These are phyloP conservation scores for Aegilops tauschii DNA, from an alignment of 176 grass and related monocot genomes.

Conservation along the genomic window DNA sequence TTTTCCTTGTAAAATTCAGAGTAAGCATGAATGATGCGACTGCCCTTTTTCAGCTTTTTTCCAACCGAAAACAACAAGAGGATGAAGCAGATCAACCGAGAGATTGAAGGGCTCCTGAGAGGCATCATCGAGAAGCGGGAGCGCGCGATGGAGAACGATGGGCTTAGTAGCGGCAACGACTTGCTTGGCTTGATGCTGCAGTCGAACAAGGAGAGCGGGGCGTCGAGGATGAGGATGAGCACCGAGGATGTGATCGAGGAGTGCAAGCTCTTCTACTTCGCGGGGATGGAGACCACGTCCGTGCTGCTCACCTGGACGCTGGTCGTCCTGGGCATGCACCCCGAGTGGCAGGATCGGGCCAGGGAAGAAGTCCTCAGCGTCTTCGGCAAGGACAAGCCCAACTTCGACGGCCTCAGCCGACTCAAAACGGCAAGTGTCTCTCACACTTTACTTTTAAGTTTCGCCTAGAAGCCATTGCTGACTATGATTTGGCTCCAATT, in stretches of 20 bases:
- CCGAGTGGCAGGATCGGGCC: slow-evolving; percentile 60
- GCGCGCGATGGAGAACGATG: slow-evolving; percentile 25
- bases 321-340: slow-evolving; percentile 43
- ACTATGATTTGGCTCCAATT: background rate
- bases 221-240: slow-evolving; percentile 35
- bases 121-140: slow-evolving; percentile 53
- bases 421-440: slow-evolving; percentile 57
- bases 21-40: slow-evolving; percentile 3
- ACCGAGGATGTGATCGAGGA: slow-evolving; percentile 73
- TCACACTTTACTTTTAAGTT: background rate
- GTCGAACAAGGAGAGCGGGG: slow-evolving; percentile 41
- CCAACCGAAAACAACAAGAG: slow-evolving; percentile 53
- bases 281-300: slow-evolving; percentile 67
- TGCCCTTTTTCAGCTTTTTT: slow-evolving; percentile 43
- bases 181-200: slow-evolving; percentile 64
- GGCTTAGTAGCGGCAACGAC: slow-evolving; percentile 40
- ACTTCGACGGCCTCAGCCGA: slow-evolving; percentile 42
- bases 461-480: background rate
- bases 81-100: slow-evolving; percentile 39
- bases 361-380: slow-evolving; percentile 60
- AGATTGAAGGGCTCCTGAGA: slow-evolving; percentile 46
- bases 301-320: slow-evolving; percentile 68
- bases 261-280: slow-evolving; percentile 85
- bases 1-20: background rate
- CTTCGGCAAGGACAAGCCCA: slow-evolving; percentile 40